phyloP scores from a whole-genome alignment of 2,329 filamentous ascomycete species.

The Ophiocordyceps camponoti-saundersi region DNA sequence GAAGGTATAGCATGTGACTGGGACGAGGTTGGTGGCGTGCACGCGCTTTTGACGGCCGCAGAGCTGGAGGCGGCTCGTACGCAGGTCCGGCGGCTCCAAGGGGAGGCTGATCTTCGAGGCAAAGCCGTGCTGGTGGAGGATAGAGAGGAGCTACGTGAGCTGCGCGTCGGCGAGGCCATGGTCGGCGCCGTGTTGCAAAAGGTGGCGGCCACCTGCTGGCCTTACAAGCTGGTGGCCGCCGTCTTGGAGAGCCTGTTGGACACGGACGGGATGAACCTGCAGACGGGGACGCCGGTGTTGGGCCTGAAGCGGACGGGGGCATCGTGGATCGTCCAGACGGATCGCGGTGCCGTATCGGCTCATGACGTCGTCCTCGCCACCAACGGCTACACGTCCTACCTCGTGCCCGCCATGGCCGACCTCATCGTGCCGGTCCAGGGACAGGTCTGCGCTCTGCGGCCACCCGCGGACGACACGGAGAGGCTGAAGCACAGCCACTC shows the following conservation, averaged over 20 bases:
- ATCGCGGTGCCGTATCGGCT: constrained; percentile 48
- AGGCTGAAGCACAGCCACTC: constrained; percentile 42
- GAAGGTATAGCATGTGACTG: constrained; percentile 55
- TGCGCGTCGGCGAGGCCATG: constrained; percentile 35
- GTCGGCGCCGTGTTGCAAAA: constrained; percentile 47
- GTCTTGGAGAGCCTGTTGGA: constrained; percentile 43
- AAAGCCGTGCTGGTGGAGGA: constrained; percentile 21
- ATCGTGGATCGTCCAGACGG: constrained; percentile 47
- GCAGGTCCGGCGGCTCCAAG: constrained; percentile 31
- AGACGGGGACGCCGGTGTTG: constrained; percentile 54
- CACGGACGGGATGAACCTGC: constrained; percentile 44
- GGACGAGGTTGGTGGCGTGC: constrained; percentile 43
- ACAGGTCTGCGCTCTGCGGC: constrained; percentile 50
- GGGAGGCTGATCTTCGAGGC: constrained; percentile 39
- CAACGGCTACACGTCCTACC: constrained; percentile 67
- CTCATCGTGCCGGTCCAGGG: constrained; percentile 65
- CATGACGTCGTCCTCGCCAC: constrained; percentile 57
- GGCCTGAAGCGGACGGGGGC: constrained; percentile 19
- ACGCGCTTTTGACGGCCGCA: constrained; percentile 40
- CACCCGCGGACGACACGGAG: constrained; percentile 23
- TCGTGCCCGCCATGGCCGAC: constrained; percentile 51
- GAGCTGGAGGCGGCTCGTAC: constrained; percentile 34
- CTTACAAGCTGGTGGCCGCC: constrained; percentile 67
- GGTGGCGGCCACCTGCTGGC: constrained; percentile 56
- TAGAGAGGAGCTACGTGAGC: constrained; percentile 22